Base-by-base conservation (phyloP, 179 eudicot species). In the Gypsophila paniculata region DNA sequence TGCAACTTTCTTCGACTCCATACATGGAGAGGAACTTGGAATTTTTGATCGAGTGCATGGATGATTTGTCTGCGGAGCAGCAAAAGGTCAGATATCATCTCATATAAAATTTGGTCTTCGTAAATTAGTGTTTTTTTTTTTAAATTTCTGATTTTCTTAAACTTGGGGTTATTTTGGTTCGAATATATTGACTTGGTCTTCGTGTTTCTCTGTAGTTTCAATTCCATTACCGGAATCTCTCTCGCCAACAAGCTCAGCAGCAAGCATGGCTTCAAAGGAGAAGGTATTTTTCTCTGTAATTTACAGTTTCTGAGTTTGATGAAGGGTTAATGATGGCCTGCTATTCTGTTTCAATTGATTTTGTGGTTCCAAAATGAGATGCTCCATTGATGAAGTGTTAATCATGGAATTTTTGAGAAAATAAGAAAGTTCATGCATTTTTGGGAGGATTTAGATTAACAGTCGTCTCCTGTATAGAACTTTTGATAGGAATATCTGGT, bases 191-290 rank as follows among this genome's bases (percentile, higher is more conserved):
- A 23, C 39, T 48, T 77, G 32, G 48, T 69, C 17, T 73, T 73
- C 26, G 44, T 80, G 53, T 17, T 68, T 15, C 75, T 55, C 70
- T 80, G 73, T 81, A 94, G 99, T 85, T 91, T 63, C 96, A 91
- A 80, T 88, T 77, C 75, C 85, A 94, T 76, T 91, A 94, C 74
- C 84, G 96, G 60, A 88, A 86, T 61, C 83, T 94, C 54, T 82
- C 96, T 11, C 96, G 96, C 34, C 96, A 91, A 66, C 97, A 94
- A 86, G 83, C 91, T 46, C 97, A 89, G 79, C 97, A 94, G 84
- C 99, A 94, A 84, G 82, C 90, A 38, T 94, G 96, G 96, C 87
- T 94, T 76, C 96, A 94, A 79, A 94, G 90, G 79, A 84, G 99
- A 84, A 89, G 98, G 98, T 93, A 83, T 29, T 7, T 15, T 46